phyloP scores from a whole-genome alignment of 2,329 filamentous ascomycete genomes.

The Helotiales sp. region DNA sequence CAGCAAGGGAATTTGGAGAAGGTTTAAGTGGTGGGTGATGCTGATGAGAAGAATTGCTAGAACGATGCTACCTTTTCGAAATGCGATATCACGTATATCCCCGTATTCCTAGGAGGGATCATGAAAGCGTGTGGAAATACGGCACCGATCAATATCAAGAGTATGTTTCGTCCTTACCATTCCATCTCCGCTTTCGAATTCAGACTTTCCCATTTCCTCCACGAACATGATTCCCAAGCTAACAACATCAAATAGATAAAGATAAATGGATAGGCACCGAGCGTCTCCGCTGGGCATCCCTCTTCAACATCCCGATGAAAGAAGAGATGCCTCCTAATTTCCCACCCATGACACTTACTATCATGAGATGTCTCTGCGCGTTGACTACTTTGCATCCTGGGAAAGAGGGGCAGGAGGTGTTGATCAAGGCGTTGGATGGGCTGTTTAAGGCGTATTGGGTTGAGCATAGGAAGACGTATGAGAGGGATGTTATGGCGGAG shows the following conservation, averaged over 20 bases:
- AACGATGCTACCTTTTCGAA: constrained; percentile 54
- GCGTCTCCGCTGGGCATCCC: constrained; percentile 52
- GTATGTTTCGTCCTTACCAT: constrained; percentile 35
- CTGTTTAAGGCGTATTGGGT: constrained; percentile 29
- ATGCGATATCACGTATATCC: constrained; percentile 55
- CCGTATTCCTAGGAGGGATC: constrained; percentile 59
- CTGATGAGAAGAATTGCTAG: constrained; percentile 36
- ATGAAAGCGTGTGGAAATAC: constrained; percentile 56
- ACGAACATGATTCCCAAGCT: not conserved
- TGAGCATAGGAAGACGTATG: constrained; percentile 19
- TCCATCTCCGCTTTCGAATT: not conserved
- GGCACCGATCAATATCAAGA: constrained; percentile 56
- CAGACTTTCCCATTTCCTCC: not conserved
- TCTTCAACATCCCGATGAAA: constrained; percentile 54
- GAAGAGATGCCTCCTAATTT: constrained; percentile 48
- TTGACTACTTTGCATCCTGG: constrained; percentile 35
- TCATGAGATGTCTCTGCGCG: constrained; percentile 53
- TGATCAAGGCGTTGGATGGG: constrained; percentile 25
- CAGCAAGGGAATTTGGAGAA: not conserved
- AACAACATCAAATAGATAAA: constrained; percentile 48
- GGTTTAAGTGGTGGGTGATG: not conserved
- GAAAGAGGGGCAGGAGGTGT: constrained; percentile 14
- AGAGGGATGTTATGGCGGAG: constrained; percentile 23
- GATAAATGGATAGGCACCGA: constrained; percentile 55
- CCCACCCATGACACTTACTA: constrained; percentile 49